phyloP scores from a whole-genome alignment of 1,284 basidiomycete genomes.

The Pseudozyma sp. region DNA sequence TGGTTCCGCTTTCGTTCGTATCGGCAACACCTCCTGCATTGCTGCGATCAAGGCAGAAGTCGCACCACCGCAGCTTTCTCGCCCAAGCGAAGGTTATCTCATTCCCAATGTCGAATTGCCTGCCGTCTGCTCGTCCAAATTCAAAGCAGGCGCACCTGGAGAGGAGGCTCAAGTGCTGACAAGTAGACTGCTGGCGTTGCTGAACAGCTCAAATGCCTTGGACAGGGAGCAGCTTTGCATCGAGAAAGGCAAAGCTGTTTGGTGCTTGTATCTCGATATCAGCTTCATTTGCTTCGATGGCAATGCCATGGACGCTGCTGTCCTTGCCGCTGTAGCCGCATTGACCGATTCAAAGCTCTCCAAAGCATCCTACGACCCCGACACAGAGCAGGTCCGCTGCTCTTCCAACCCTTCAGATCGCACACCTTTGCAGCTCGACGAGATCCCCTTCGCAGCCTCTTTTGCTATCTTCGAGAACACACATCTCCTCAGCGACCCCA shows the following conservation, averaged over 20 bases:
- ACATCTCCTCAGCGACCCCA: constrained; percentile 82
- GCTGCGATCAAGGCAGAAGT: constrained; percentile 57
- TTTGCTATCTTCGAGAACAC: constrained; percentile 84
- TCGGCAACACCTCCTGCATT: constrained; percentile 50
- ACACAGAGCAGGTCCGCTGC: constrained; percentile 77
- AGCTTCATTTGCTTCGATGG: constrained; percentile 97
- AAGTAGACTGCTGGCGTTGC: constrained; percentile 74
- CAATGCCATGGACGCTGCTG: constrained; percentile 89
- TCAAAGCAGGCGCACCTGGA: constrained; percentile 89
- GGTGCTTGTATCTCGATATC: constrained; percentile 92
- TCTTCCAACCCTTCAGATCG: constrained; percentile 72
- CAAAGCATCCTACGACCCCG: constrained; percentile 79
- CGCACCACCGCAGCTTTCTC: constrained; percentile 34
- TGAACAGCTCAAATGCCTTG: constrained; percentile 70
- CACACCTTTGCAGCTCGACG: constrained; percentile 72
- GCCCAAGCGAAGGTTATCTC: constrained; percentile 44
- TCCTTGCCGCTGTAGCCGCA: constrained; percentile 87
- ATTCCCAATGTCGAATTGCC: constrained; percentile 87
- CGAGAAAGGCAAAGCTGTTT: constrained; percentile 81
- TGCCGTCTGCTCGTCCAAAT: constrained; percentile 88
- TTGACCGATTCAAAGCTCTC: constrained; percentile 80
- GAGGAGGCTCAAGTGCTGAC: constrained; percentile 57
- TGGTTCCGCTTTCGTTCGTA: constrained; percentile 46
- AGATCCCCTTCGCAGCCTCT: constrained; percentile 76
- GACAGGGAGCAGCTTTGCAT: constrained; percentile 81